Percentiles rank a stretch among this genome's conserved stretches.
phyloP scores from a whole-genome alignment of 352 stramenopile species.

The Pythium volutum region DNA sequence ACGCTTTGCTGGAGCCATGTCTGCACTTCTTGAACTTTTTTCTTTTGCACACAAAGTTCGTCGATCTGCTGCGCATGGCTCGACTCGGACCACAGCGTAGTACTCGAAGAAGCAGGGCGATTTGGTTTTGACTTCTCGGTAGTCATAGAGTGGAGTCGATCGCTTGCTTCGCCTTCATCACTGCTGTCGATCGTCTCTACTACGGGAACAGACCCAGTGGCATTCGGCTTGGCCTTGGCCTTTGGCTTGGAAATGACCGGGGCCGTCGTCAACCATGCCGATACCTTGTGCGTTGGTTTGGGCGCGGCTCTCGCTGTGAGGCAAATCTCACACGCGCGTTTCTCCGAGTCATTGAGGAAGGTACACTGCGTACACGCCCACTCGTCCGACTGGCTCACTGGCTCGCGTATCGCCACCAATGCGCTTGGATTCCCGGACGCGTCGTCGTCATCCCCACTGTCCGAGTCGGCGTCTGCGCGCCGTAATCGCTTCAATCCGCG shows the following conservation, averaged over 20 bases:
- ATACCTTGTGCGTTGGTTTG: conserved; percentile 19
- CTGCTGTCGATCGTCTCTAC: conserved; percentile 28
- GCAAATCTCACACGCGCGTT: conserved; percentile 23
- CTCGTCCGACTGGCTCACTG: background rate
- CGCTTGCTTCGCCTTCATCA: conserved; percentile 22
- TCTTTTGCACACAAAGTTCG: conserved; percentile 82
- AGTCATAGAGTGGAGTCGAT: background rate
- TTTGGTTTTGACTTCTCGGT: background rate
- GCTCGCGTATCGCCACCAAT: background rate
- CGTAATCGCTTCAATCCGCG: conserved; percentile 20
- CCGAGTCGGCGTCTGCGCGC: background rate
- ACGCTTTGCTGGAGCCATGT: conserved; percentile 43
- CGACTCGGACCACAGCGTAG: conserved; percentile 48
- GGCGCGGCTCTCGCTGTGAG: conserved; percentile 5
- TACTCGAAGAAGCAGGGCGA: background rate
- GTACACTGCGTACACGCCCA: conserved; percentile 34
- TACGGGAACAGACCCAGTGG: conserved; percentile 34
- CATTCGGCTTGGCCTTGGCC: conserved; percentile 20
- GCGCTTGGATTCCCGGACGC: background rate
- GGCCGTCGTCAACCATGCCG: conserved; percentile 16
- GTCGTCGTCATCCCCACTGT: background rate
- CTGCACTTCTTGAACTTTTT: conserved; percentile 72
- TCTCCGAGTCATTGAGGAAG: conserved; percentile 26
- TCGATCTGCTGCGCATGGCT: conserved; percentile 41
- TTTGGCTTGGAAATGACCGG: background rate